These are phyloP conservation scores for Melampsora medusae DNA, from an alignment of 1,284 basidiomycete species.

Conservation along the genomic window DNA sequence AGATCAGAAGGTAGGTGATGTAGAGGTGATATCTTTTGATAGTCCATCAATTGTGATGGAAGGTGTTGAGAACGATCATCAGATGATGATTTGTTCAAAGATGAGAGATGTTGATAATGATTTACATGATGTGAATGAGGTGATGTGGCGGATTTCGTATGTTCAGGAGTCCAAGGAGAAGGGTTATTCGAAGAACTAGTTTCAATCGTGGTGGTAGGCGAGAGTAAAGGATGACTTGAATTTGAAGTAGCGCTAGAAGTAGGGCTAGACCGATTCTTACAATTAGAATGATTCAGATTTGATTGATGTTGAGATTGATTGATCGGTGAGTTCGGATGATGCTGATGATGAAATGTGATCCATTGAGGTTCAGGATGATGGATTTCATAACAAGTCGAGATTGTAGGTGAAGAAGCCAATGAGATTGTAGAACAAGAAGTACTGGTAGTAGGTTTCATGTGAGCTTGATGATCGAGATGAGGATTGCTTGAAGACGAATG, in stretches of 20 bases:
- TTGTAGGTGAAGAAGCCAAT: not conserved
- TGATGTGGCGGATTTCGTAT: not conserved
- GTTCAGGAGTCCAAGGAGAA: not conserved
- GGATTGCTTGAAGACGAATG: not conserved
- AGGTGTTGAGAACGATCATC: not conserved
- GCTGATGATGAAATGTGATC: not conserved
- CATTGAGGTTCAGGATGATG: constrained; percentile 3
- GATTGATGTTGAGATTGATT: not conserved
- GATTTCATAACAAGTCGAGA: not conserved
- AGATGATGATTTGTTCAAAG: no score
- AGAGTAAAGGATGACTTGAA: not conserved
- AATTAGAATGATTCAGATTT: not conserved
- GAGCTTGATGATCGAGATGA: not conserved
- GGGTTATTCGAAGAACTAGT: not conserved
- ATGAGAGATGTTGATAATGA: no score
- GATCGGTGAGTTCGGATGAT: not conserved
- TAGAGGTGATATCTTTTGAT: no score
- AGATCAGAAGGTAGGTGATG: no score
- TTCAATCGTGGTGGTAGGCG: not conserved
- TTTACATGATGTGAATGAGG: no score
- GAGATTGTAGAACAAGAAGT: constrained; percentile 2
- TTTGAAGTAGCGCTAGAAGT: not conserved
- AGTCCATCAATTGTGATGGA: not conserved
- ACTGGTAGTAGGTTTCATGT: not conserved
- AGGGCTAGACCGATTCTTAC: not conserved